Evolutionary conservation across 192 early-diverging fungal genomes (phyloP).

Genomic region (Rhizoclosmatium globosum): DNA sequence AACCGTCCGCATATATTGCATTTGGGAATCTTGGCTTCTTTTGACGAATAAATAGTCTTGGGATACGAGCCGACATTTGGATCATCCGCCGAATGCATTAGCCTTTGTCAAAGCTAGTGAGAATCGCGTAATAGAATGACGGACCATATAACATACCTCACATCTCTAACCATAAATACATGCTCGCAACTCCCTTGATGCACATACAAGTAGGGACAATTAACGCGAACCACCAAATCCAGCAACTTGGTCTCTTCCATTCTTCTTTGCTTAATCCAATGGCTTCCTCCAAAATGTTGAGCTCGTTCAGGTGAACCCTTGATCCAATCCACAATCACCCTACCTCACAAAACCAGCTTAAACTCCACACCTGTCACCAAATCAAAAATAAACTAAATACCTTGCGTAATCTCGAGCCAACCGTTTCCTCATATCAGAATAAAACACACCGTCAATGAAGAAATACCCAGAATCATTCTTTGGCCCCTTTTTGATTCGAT

Average conservation of each 20-base stretch:
- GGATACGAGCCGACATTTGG: not conserved
- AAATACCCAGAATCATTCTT: constrained; percentile 75
- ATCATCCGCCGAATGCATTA: not conserved
- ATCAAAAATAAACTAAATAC: constrained; percentile 37
- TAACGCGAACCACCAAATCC: constrained; percentile 69
- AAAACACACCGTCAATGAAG: constrained; percentile 80
- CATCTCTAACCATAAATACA: constrained; percentile 69
- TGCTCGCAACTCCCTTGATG: constrained; percentile 87
- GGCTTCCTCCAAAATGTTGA: constrained; percentile 34
- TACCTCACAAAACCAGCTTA: constrained; percentile 26
- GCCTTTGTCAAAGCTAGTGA: not conserved
- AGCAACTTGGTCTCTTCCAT: constrained; percentile 69
- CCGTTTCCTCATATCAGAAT: constrained; percentile 70
- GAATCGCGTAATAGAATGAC: not conserved
- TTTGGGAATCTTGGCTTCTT: constrained; percentile 8
- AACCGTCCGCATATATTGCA: constrained; percentile 14
- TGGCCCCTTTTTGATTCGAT: constrained; percentile 56
- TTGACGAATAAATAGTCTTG: not conserved
- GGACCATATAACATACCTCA: constrained; percentile 52
- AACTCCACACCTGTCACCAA: not conserved
- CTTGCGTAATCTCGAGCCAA: constrained; percentile 72
- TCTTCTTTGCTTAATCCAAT: not conserved
- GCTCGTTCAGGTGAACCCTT: constrained; percentile 57
- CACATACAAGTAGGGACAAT: constrained; percentile 74
- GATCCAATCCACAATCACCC: constrained; percentile 77